Conservation (phyloP, 1,284 basidiomycete species). For the Singerocomus rubriflavus region DNA sequence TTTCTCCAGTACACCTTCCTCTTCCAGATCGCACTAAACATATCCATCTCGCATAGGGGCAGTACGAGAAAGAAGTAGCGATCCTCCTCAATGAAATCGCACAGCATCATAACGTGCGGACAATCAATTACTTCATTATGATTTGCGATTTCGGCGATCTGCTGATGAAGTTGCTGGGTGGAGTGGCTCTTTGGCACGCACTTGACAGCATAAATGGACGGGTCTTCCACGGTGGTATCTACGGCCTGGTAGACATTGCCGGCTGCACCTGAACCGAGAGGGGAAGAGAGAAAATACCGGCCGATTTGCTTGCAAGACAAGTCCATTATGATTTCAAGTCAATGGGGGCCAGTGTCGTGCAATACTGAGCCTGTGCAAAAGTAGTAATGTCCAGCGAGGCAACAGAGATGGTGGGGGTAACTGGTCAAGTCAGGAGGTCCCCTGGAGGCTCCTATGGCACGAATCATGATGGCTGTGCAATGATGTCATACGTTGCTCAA, state of each 20-base stretch:
- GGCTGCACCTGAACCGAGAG: slow-evolving; percentile 11
- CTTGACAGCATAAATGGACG: slow-evolving; percentile 65
- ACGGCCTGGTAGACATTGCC: slow-evolving; percentile 16
- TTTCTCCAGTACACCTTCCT: slow-evolving; percentile 43
- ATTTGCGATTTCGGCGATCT: slow-evolving; percentile 54
- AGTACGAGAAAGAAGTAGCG: slow-evolving; percentile 54
- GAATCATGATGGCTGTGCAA: too few relatives aligned
- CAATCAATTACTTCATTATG: slow-evolving; percentile 53
- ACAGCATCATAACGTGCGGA: slow-evolving; percentile 49
- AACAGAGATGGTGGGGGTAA: neutral
- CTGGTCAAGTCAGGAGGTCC: neutral
- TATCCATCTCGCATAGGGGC: slow-evolving; percentile 60
- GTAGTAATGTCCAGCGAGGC: too few relatives aligned
- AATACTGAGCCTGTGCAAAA: too few relatives aligned
- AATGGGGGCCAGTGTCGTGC: too few relatives aligned
- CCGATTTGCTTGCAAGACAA: slow-evolving; percentile 12
- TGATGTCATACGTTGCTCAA: too few relatives aligned
- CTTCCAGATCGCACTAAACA: slow-evolving; percentile 49
- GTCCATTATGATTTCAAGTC: too few relatives aligned
- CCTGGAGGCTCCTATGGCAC: too few relatives aligned
- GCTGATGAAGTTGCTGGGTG: slow-evolving; percentile 48
- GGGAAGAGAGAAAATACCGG: slow-evolving; percentile 7
- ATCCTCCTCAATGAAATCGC: slow-evolving; percentile 52
- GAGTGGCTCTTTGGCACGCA: slow-evolving; percentile 52
- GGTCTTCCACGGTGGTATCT: slow-evolving; percentile 1